Conservation (phyloP, 2,329 filamentous ascomycete species). For the Setomelanomma holmii region DNA sequence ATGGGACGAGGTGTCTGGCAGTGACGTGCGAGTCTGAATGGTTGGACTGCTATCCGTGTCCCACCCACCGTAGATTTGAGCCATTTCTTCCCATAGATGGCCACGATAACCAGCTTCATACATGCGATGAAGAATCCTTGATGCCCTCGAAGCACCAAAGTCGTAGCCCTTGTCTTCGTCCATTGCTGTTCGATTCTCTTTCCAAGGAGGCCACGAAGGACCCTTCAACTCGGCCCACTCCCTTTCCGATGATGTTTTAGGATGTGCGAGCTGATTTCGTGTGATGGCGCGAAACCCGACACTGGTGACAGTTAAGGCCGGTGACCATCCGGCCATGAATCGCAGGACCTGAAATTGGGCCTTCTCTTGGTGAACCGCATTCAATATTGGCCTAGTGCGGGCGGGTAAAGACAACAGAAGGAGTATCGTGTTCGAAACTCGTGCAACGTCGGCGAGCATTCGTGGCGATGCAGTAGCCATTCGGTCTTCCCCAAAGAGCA, state of each 20-base stretch:
- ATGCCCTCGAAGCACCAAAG: constrained; percentile 64
- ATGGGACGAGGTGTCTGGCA: constrained; percentile 30
- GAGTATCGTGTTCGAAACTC: constrained; percentile 59
- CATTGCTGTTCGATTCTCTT: constrained; percentile 66
- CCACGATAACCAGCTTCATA: constrained; percentile 64
- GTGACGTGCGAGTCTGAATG: constrained; percentile 63
- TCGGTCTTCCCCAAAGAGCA: constrained; percentile 14
- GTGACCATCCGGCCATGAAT: constrained; percentile 63
- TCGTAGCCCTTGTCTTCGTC: constrained; percentile 64
- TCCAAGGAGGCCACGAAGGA: constrained; percentile 71
- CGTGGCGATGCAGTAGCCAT: constrained; percentile 3
- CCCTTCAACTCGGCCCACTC: constrained; percentile 67
- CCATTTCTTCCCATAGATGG: constrained; percentile 60
- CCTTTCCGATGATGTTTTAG: constrained; percentile 62
- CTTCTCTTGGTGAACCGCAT: constrained; percentile 58
- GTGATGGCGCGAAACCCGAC: constrained; percentile 64
- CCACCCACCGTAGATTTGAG: constrained; percentile 65
- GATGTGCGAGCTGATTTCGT: constrained; percentile 63
- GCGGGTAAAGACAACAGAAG: constrained; percentile 58
- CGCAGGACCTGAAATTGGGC: constrained; percentile 65
- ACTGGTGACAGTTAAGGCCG: constrained; percentile 63
- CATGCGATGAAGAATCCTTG: constrained; percentile 63
- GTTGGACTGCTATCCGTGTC: constrained; percentile 69
- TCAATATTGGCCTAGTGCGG: constrained; percentile 57
- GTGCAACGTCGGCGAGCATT: constrained; percentile 36